Evolutionary conservation across 345 rosid genomes (phyloP).

Genomic region (Eucalyptus melliodora): DNA sequence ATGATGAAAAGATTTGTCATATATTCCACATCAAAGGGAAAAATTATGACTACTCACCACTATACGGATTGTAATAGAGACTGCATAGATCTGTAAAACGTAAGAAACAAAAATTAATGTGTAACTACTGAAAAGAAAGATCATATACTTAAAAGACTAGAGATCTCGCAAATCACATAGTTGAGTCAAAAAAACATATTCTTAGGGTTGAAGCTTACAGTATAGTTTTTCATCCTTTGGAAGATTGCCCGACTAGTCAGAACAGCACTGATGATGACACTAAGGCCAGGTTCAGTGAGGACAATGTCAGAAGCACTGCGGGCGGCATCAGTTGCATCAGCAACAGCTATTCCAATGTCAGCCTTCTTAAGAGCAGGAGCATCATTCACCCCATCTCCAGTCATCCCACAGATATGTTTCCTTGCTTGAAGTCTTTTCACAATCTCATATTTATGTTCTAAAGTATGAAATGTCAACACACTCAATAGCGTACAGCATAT

Average conservation of each 20-base stretch:
- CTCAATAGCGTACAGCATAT: neutral
- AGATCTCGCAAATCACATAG: neutral
- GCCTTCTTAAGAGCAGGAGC: constrained; percentile 99
- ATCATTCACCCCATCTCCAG: constrained; percentile 99
- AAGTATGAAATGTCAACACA: neutral
- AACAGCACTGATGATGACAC: constrained; percentile 97
- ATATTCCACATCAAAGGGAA: neutral
- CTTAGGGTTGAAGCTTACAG: constrained; percentile 27
- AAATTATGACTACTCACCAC: constrained; percentile 45
- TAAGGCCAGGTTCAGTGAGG: constrained; percentile 95
- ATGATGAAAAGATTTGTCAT: neutral
- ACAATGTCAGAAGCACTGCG: constrained; percentile 98
- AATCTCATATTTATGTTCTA: constrained; percentile 98
- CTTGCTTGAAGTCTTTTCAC: constrained; percentile 93
- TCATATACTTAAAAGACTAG: neutral
- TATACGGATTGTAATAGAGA: constrained; percentile 97
- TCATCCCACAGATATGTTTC: constrained; percentile 98
- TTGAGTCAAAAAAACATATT: neutral
- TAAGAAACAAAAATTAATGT: neutral
- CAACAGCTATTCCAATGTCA: constrained; percentile 98
- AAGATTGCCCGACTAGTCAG: constrained; percentile 95
- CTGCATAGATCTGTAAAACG: constrained; percentile 80
- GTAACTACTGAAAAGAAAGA: neutral
- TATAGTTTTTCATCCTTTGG: constrained; percentile 97
- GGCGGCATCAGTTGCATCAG: constrained; percentile 99